phyloP scores from a whole-genome alignment of 202 grass and related monocot genomes.

The Bolboschoenoplectus hybrid region DNA sequence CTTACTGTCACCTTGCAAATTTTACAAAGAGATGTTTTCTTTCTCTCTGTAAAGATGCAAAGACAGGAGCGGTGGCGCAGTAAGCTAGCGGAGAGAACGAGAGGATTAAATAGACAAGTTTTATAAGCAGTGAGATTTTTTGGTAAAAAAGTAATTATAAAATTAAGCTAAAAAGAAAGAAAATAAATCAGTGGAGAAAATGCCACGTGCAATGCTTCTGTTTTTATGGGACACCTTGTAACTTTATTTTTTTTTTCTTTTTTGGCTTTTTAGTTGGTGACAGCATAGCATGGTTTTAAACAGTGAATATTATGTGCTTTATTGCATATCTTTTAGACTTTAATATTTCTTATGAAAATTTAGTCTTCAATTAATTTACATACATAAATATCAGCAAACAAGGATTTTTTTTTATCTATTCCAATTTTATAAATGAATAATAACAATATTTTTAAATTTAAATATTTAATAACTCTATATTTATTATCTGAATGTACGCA shows the following conservation, averaged over 20 bases:
- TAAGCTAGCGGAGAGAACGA: slow-evolving; percentile 28
- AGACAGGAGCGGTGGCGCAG: background rate
- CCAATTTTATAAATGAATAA: too few species aligned
- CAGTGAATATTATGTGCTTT: background rate
- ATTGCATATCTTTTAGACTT: background rate
- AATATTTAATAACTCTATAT: too few species aligned
- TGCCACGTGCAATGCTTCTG: background rate
- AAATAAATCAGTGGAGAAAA: background rate
- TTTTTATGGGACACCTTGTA: too few species aligned
- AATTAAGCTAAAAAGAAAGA: background rate
- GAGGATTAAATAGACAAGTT: background rate
- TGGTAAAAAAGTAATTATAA: background rate
- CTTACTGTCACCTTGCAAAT: background rate
- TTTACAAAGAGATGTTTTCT: background rate
- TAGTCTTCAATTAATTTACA: background rate
- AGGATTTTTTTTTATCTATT: too few species aligned
- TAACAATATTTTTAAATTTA: too few species aligned
- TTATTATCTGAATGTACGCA: too few species aligned
- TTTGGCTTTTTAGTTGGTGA: background rate
- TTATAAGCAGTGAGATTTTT: slow-evolving; percentile 12
- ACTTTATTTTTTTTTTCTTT: background rate
- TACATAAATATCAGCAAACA: background rate
- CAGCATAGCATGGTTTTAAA: slow-evolving; percentile 3
- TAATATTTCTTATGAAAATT: background rate
- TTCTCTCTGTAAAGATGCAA: slow-evolving; percentile 13